Percentiles rank a stretch among this genome's conserved stretches.
phyloP scores from a whole-genome alignment of 2,329 filamentous ascomycete species.

The Biscogniauxia sp. region DNA sequence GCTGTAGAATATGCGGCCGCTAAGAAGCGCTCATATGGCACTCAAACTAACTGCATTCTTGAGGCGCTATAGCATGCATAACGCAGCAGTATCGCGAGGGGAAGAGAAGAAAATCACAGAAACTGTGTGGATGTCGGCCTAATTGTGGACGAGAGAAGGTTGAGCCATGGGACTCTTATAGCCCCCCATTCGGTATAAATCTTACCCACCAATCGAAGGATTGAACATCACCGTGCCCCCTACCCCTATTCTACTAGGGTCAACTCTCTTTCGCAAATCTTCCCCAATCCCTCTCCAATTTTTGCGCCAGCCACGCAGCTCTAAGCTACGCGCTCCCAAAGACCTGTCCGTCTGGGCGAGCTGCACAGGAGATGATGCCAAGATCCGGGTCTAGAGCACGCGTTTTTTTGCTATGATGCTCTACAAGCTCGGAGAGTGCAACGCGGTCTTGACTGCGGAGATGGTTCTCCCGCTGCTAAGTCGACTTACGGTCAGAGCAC shows the following conservation, averaged over 20 bases:
- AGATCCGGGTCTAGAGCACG: neutral
- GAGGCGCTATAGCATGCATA: neutral
- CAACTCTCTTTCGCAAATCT: conserved; percentile 14
- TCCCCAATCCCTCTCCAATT: conserved; percentile 12
- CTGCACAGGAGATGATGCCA: conserved; percentile 2
- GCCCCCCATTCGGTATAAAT: conserved; percentile 19
- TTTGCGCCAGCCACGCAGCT: neutral
- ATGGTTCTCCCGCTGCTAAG: conserved; percentile 10
- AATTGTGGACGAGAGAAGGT: conserved; percentile 4
- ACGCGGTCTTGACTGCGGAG: conserved; percentile 10
- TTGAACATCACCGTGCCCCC: conserved; percentile 2
- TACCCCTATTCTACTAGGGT: conserved; percentile 6
- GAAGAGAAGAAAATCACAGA: neutral
- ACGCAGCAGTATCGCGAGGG: neutral
- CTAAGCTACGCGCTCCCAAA: neutral
- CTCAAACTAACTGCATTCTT: neutral
- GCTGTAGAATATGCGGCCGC: neutral
- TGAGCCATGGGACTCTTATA: neutral
- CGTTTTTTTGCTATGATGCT: neutral
- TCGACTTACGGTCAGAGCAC: conserved; percentile 2
- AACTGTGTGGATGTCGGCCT: neutral
- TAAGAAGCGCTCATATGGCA: neutral
- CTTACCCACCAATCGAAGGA: conserved; percentile 32
- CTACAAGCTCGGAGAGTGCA: neutral
- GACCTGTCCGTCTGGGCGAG: conserved; percentile 5